Conservation (phyloP, 192 early-diverging fungal genomes). For the Rhizoclosmatium globosum region DNA sequence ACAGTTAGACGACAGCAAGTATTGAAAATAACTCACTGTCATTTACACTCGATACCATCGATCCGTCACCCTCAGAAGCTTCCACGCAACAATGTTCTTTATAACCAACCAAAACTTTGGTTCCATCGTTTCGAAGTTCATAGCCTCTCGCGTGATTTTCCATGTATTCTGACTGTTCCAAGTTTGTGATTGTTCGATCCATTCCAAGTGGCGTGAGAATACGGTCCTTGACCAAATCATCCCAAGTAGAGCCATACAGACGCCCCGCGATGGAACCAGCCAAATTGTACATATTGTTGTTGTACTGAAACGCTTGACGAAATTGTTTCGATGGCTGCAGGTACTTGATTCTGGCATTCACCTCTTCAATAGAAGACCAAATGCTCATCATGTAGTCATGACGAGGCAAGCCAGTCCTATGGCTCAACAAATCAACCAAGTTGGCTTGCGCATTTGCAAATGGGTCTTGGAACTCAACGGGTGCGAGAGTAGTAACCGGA, state of each 20-base stretch:
- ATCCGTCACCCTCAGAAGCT: not conserved
- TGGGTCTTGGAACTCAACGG: constrained; percentile 19
- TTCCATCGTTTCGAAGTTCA: not conserved
- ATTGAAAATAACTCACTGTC: constrained; percentile 3
- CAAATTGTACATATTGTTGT: constrained; percentile 34
- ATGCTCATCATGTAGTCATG: not conserved
- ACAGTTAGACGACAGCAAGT: not conserved
- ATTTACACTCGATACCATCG: constrained; percentile 3
- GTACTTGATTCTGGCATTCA: not conserved
- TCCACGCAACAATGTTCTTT: not conserved
- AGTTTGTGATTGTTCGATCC: not conserved
- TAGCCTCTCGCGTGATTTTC: constrained; percentile 4
- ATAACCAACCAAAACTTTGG: not conserved
- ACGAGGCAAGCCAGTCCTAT: constrained; percentile 19
- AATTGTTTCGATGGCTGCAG: constrained; percentile 15
- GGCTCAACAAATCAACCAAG: constrained; percentile 8
- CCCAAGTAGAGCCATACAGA: not conserved
- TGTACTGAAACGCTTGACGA: constrained; percentile 27
- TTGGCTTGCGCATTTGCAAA: constrained; percentile 7
- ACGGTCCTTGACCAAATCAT: not conserved
- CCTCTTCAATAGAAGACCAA: not conserved
- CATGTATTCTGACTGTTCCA: not conserved
- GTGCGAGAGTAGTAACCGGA: not conserved
- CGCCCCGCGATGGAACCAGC: constrained; percentile 29
- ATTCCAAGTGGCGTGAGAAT: constrained; percentile 30